Percentiles rank a stretch among this genome's conserved stretches.
phyloP scores from a whole-genome alignment of 1,139 yeast genomes.

The Pichia sp. region DNA sequence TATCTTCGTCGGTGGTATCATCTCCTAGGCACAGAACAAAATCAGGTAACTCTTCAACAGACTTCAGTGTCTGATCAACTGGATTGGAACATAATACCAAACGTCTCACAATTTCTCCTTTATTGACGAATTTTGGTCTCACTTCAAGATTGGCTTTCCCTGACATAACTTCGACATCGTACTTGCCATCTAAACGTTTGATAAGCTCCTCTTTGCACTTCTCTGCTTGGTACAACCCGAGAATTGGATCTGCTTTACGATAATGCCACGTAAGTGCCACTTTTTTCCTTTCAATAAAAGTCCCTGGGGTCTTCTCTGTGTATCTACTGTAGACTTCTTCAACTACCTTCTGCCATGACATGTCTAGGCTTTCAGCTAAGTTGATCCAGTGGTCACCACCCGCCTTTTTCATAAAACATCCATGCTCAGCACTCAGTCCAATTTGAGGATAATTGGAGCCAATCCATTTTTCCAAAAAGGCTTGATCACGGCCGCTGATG shows the following conservation, averaged over 20 bases:
- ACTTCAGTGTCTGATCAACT: constrained; percentile 36
- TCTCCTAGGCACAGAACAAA: constrained; percentile 90
- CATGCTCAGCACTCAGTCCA: constrained; percentile 95
- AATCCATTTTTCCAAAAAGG: constrained; percentile 83
- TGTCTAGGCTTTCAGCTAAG: constrained; percentile 75
- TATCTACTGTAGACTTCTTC: constrained; percentile 66
- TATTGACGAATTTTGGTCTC: constrained; percentile 87
- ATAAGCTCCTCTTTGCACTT: constrained; percentile 65
- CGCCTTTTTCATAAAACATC: constrained; percentile 82
- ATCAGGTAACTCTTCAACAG: constrained; percentile 59
- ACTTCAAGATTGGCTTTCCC: constrained; percentile 97
- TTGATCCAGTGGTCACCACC: constrained; percentile 70
- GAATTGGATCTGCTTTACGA: constrained; percentile 88
- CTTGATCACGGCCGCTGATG: constrained; percentile 93
- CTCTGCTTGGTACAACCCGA: constrained; percentile 82
- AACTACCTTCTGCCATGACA: constrained; percentile 90
- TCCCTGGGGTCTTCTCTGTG: constrained; percentile 88
- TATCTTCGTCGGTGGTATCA: constrained; percentile 95
- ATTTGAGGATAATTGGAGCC: constrained; percentile 58
- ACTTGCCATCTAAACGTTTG: constrained; percentile 49
- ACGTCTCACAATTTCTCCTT: constrained; percentile 90
- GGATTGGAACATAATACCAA: constrained; percentile 57
- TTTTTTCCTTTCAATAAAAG: constrained; percentile 80
- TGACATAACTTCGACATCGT: constrained; percentile 93
- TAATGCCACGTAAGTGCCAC: constrained; percentile 99